Percentiles rank a stretch among this genome's conserved stretches.
phyloP scores from a whole-genome alignment of 192 early-diverging fungal genomes.

The Backusella liffmaniae region DNA sequence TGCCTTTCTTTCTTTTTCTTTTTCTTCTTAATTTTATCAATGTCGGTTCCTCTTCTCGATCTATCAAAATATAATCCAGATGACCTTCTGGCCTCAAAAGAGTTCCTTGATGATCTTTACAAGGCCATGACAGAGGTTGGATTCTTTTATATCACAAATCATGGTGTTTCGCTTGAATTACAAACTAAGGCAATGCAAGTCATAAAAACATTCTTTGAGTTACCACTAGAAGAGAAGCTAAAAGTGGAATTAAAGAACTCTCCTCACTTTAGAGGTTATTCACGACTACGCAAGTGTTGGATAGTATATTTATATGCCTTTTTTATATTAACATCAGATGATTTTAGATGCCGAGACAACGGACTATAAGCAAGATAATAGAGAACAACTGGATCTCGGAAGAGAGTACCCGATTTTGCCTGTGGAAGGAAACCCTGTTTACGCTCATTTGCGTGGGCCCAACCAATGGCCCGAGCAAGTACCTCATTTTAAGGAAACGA shows the following conservation, averaged over 20 bases:
- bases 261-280: conserved; percentile 61
- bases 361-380: conserved; percentile 37
- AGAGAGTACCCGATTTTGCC: conserved; percentile 36
- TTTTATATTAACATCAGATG: neutral
- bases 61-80: conserved; percentile 8
- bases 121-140: conserved; percentile 53
- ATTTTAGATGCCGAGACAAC: conserved; percentile 33
- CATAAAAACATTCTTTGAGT: conserved; percentile 47
- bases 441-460: conserved; percentile 53
- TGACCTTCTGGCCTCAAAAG: conserved; percentile 10
- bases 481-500: conserved; percentile 42
- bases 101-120: conserved; percentile 47
- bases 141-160: conserved; percentile 57
- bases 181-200: conserved; percentile 37
- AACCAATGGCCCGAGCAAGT: conserved; percentile 59
- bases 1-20: neutral
- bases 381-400: conserved; percentile 61
- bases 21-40: neutral
- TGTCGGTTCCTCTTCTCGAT: conserved; percentile 27
- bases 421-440: conserved; percentile 34
- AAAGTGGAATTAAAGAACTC: conserved; percentile 53
- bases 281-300: conserved; percentile 37
- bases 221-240: conserved; percentile 55
- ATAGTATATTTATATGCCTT: neutral
- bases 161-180: conserved; percentile 29